phyloP scores from a whole-genome alignment of 2,329 filamentous ascomycete genomes.

The Venturia oleaginea region DNA sequence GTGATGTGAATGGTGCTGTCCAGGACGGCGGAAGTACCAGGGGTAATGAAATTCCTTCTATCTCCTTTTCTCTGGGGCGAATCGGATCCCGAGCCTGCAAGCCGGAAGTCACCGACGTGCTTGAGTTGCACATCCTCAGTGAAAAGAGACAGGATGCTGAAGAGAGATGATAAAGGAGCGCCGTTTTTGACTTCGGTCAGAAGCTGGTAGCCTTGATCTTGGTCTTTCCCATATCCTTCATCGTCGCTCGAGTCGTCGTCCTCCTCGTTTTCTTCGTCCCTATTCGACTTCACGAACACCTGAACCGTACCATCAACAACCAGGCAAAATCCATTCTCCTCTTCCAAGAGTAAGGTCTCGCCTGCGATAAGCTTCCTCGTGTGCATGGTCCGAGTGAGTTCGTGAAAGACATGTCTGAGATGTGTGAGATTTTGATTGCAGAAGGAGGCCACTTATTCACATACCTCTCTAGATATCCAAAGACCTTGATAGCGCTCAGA shows the following conservation, averaged over 20 bases:
- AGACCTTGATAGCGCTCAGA: conserved; percentile 96
- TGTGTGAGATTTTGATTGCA: conserved; percentile 95
- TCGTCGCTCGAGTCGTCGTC: conserved; percentile 31
- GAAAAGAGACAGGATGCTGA: conserved; percentile 93
- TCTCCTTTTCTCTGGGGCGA: not conserved
- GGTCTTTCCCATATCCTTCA: conserved; percentile 39
- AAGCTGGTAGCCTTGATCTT: conserved; percentile 82
- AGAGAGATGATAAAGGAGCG: conserved; percentile 94
- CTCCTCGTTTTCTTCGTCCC: conserved; percentile 38
- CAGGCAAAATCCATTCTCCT: conserved; percentile 95
- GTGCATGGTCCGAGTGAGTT: conserved; percentile 96
- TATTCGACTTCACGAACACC: conserved; percentile 91
- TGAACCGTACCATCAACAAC: conserved; percentile 95
- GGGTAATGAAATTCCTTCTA: not conserved
- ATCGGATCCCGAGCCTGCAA: conserved; percentile 17
- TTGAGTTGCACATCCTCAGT: conserved; percentile 86
- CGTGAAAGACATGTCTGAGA: conserved; percentile 76
- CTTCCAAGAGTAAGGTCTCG: conserved; percentile 88
- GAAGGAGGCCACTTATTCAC: conserved; percentile 73
- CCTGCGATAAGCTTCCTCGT: conserved; percentile 92
- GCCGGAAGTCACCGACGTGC: conserved; percentile 57
- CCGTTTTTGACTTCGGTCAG: conserved; percentile 97
- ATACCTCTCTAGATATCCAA: conserved; percentile 80
- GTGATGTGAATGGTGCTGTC: conserved; percentile 3
- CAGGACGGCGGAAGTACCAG: not conserved